Conservation (phyloP, 176 grass and related monocot species). For the Lolium rigidum region DNA sequence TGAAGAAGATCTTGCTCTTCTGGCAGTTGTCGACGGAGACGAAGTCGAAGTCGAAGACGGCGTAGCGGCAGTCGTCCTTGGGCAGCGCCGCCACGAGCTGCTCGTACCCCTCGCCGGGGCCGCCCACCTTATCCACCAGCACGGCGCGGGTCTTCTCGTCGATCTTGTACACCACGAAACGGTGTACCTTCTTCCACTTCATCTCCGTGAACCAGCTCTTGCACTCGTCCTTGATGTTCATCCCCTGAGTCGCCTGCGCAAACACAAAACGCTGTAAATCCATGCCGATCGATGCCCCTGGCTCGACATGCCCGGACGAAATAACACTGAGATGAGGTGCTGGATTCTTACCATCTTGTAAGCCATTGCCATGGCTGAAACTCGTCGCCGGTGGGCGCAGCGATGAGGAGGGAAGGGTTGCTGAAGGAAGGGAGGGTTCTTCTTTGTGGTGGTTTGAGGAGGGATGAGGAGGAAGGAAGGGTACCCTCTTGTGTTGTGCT, state of each 20-base stretch:
- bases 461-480: not conserved
- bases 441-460: conserved; percentile 20
- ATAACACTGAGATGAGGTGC: not conserved
- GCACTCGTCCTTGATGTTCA: conserved; percentile 91
- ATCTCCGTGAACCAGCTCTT: conserved; percentile 90
- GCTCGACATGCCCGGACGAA: not conserved
- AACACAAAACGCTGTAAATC: not conserved
- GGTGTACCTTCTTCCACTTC: conserved; percentile 93
- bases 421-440: not conserved
- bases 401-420: not conserved
- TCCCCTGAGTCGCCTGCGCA: conserved; percentile 86
- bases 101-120: conserved; percentile 81
- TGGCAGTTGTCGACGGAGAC: conserved; percentile 94
- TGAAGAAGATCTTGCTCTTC: conserved; percentile 99
- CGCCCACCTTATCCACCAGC: conserved; percentile 87
- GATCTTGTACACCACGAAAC: conserved; percentile 99
- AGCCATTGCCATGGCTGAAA: conserved; percentile 88
- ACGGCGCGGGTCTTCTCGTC: conserved; percentile 86
- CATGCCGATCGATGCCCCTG: not conserved
- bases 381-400: conserved; percentile 32
- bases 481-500: not conserved
- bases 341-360: conserved; percentile 81
- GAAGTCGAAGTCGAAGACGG: conserved; percentile 98
- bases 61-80: conserved; percentile 92
- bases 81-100: conserved; percentile 85